Percentiles rank a stretch among this genome's conserved stretches.
These are phyloP conservation scores for Hymenoscyphus albidus DNA, from an alignment of 2,329 filamentous ascomycete genomes.

Conservation along the genomic window DNA sequence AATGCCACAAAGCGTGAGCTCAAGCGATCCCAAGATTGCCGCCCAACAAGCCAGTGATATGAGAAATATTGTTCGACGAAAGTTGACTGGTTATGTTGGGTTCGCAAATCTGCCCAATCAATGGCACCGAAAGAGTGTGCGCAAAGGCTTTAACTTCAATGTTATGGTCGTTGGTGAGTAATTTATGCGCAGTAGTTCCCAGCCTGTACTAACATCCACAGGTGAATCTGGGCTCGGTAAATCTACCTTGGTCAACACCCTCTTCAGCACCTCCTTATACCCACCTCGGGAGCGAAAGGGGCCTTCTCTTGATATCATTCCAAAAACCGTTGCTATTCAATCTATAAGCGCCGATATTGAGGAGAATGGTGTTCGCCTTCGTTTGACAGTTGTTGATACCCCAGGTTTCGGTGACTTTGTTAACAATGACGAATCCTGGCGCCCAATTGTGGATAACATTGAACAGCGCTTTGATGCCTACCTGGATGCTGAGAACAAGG, in stretches of 20 bases:
- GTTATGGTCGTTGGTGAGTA: slow-evolving; percentile 99
- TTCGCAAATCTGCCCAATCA: slow-evolving; percentile 99
- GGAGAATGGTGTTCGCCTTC: slow-evolving; percentile 94
- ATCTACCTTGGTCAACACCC: slow-evolving; percentile 97
- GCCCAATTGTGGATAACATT: slow-evolving; percentile 98
- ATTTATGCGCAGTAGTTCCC: background rate
- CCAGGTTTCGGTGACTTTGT: slow-evolving; percentile 98
- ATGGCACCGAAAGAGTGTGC: slow-evolving; percentile 99
- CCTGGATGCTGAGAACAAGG: slow-evolving; percentile 98
- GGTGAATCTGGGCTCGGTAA: slow-evolving; percentile 99
- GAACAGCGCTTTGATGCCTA: slow-evolving; percentile 99
- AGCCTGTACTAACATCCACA: slow-evolving; percentile 40
- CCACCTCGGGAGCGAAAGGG: slow-evolving; percentile 98
- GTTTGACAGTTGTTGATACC: slow-evolving; percentile 94
- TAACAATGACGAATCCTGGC: slow-evolving; percentile 99
- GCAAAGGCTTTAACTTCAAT: slow-evolving; percentile 99
- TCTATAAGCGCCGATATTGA: slow-evolving; percentile 96
- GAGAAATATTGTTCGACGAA: slow-evolving; percentile 91
- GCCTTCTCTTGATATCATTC: slow-evolving; percentile 94
- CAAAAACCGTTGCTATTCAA: slow-evolving; percentile 94
- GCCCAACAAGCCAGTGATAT: slow-evolving; percentile 37
- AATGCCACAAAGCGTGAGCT: slow-evolving; percentile 36
- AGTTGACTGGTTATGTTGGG: slow-evolving; percentile 96
- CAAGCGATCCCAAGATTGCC: slow-evolving; percentile 35
- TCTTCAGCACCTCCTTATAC: slow-evolving; percentile 99